Conservation (phyloP, 441 rosid species). For the Arabidopsis lyrata region DNA sequence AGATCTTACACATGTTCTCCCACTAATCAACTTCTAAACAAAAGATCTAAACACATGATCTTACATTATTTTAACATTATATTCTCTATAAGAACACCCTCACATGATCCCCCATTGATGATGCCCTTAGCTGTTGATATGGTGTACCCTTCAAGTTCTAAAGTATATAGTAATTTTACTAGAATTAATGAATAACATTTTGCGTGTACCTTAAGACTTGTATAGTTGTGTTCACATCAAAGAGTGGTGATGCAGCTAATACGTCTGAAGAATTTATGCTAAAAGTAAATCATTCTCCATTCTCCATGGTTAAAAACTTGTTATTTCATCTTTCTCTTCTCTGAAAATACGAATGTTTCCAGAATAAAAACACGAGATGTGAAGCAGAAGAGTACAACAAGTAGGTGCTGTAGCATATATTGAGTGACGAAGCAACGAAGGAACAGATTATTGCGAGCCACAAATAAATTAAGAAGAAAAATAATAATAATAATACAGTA, state of each 20-base stretch:
- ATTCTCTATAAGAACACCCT: too few species aligned
- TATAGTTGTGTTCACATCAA: neutral
- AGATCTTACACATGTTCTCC: too few species aligned
- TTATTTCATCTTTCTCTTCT: constrained; percentile 18
- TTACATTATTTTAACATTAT: too few species aligned
- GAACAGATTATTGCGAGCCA: constrained; percentile 32
- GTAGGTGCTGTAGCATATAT: constrained; percentile 34
- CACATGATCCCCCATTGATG: too few species aligned
- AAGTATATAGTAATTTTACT: neutral
- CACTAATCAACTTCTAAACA: too few species aligned
- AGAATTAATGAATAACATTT: neutral
- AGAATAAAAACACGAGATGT: constrained; percentile 30
- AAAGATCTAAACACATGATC: too few species aligned
- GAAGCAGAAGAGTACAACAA: constrained; percentile 30
- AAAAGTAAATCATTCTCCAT: constrained; percentile 46
- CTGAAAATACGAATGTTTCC: constrained; percentile 29
- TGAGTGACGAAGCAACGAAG: constrained; percentile 31
- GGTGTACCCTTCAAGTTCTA: neutral
- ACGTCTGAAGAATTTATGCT: constrained; percentile 51
- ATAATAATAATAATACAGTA: neutral
- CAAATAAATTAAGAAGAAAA: neutral
- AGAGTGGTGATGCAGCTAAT: constrained; percentile 16
- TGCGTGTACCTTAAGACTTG: constrained; percentile 9
- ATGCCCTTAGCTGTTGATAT: neutral
- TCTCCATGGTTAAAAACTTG: neutral